phyloP scores from a whole-genome alignment of 495 filamentous ascomycete genomes.

The Podospora bellae-mahoneyi region DNA sequence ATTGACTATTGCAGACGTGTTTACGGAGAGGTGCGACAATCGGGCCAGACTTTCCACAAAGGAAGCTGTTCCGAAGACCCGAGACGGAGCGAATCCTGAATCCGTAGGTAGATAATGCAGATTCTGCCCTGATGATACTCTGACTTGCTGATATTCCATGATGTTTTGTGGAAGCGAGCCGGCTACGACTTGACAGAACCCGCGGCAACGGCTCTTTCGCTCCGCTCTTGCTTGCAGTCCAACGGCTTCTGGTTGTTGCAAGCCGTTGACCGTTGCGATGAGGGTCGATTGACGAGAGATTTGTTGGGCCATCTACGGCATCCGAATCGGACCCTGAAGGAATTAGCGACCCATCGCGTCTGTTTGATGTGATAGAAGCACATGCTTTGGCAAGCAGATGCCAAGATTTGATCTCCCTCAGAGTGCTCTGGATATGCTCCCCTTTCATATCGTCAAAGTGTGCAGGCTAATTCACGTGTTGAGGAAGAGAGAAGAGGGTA shows the following conservation, averaged over 20 bases:
- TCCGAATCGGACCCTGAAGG: neutral
- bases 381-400: neutral
- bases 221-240: slow-evolving; percentile 1
- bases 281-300: neutral
- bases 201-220: slow-evolving; percentile 8
- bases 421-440: neutral
- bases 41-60: neutral
- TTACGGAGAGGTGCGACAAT: neutral
- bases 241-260: slow-evolving; percentile 6
- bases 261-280: slow-evolving; percentile 9
- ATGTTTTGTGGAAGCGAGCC: slow-evolving; percentile 23
- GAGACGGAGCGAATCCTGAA: slow-evolving; percentile 19
- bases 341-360: neutral
- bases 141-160: slow-evolving; percentile 4
- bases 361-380: neutral
- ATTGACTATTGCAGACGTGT: slow-evolving; percentile 3
- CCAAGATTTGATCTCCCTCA: slow-evolving; percentile 7
- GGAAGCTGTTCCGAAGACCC: slow-evolving; percentile 28
- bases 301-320: neutral
- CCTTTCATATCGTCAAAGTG: neutral
- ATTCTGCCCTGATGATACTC: slow-evolving; percentile 8
- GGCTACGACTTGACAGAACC: slow-evolving; percentile 16
- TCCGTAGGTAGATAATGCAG: slow-evolving; percentile 17
- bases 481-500: slow-evolving; percentile 10
- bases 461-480: neutral